Evolutionary conservation across 202 grass and related monocot genomes (phyloP), one percentile per base, ranked within the genome.

Genomic region (Zizania palustris): DNA sequence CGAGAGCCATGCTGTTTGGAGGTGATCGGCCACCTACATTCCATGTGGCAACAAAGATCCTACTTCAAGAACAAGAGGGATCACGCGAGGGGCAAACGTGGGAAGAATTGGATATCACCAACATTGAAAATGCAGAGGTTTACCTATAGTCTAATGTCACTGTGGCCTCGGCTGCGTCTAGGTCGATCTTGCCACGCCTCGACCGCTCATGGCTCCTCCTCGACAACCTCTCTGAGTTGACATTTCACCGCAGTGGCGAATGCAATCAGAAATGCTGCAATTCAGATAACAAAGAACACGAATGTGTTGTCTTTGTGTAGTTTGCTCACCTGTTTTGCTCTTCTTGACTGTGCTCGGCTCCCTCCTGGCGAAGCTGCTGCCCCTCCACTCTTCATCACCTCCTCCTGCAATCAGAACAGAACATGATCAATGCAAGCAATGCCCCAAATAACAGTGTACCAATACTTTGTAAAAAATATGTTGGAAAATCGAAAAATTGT

Each of bases 11-110:
- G 58, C 78, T 87, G 62, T 77, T 90, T 55, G 85, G 83, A 7
- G 96, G 96, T 35, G 96, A 87, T 75, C 89, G 88, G 8, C 96
- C 96, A 69, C 92, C 96, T 49, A 96, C 96, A 96, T 99, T 99
- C 96, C 96, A 99, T 77, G 96, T 99, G 6, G 96, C 85, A 72
- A 91, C 92, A 79, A 96, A 99, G 78, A 99, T 91, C 76, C 96
- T 99, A 84, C 73, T 81, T 77, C 82, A 80, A 79, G 54, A 78
- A 76, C 41, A 36, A 55, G 22, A 70, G 12, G 66, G 78, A 44
- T 78, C 56, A 74, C 71, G 9, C 19, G 41, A 33, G 2, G 3
- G 19, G 34, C 35, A 48, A 83, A 65, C 65, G 21, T 42, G 60
- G 21, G 36, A 73, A 54, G 51, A 55, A 55, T 45, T 69, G 45